Evolutionary conservation across 1,139 yeast genomes (phyloP), one percentile per base, ranked within the genome.

Genomic region (Tardiomyces blankii): DNA sequence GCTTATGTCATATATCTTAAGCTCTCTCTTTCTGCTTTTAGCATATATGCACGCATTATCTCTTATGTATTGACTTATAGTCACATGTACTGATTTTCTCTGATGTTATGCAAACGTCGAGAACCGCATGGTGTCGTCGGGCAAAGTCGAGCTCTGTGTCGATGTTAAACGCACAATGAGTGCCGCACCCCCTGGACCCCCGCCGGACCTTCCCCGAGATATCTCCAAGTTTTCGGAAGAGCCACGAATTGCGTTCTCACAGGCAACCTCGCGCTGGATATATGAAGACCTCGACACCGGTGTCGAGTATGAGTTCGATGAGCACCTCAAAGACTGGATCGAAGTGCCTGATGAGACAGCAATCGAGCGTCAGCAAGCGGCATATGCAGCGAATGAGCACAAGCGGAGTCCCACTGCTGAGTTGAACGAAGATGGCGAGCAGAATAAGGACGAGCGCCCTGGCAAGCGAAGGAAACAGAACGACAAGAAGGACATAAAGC

Each of bases 241-340:
- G 28, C 60, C 61, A 1, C 47, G 66, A 9, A 54, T 64, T 16
- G 59, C 68, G 5, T 66, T 52, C 49, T 64, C 65, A 38, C 60
- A 64, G 40, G 45, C 42, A 1, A 57, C 60, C 9, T 58, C 60
- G 11, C 57, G 55, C 45, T 69, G 68, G 68, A 53, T 65, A 2
- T 56, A 62, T 42, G 69, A 66, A 45, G 66, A 66, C 44, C 55
- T 54, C 5, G 56, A 54, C 4, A 51, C 54, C 0, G 59, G 57
- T 1, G 53, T 53, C 13, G 63, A 56, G 39, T 64, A 56, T 42
- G 68, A 66, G 47, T 69, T 54, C 46, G 64, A 67, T 49, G 54
- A 53, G 9, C 52, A 56, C 2, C 44, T 61, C 18, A 56, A 57
- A 18, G 48, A 61, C 44, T 69, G 73, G 73, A 48, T 65, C 9